phyloP scores from a whole-genome alignment of 345 rosid genomes.

The Aquilaria malaccensis region DNA sequence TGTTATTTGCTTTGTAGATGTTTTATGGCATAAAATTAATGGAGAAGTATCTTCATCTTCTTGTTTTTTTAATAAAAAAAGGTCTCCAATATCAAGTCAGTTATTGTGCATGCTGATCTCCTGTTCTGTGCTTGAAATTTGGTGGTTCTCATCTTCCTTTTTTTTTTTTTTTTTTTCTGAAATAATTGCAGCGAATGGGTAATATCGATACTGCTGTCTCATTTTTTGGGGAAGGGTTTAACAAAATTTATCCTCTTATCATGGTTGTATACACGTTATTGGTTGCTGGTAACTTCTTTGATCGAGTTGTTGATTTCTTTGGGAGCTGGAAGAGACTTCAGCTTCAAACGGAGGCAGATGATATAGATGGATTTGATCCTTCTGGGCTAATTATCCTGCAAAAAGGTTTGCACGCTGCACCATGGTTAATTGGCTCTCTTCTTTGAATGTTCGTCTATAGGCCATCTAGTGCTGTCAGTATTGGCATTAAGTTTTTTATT shows the following conservation, averaged over 20 bases:
- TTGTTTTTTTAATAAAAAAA: too few species aligned
- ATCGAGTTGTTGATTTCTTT: slow-evolving; percentile 76
- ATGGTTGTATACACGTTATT: slow-evolving; percentile 91
- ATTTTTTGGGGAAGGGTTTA: slow-evolving; percentile 75
- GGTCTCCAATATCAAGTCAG: not conserved
- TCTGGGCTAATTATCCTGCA: slow-evolving; percentile 87
- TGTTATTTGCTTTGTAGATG: too few species aligned
- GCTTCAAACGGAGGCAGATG: slow-evolving; percentile 81
- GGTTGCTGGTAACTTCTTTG: slow-evolving; percentile 92
- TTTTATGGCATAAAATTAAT: too few species aligned
- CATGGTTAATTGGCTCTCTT: not conserved
- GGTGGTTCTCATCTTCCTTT: slow-evolving; percentile 6
- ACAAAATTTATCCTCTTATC: slow-evolving; percentile 90
- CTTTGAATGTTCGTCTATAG: too few species aligned
- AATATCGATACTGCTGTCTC: slow-evolving; percentile 82
- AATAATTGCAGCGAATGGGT: slow-evolving; percentile 81
- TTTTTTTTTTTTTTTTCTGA: slow-evolving; percentile 7
- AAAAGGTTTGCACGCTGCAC: slow-evolving; percentile 41
- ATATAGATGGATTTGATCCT: slow-evolving; percentile 87
- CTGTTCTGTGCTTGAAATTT: not conserved
- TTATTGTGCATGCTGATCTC: not conserved
- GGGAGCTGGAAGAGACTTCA: slow-evolving; percentile 93
- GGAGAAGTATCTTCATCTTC: too few species aligned
- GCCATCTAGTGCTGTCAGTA: too few species aligned
- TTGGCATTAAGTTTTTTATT: not conserved